Evolutionary conservation across 2,329 filamentous ascomycete genomes (phyloP), one percentile per base, ranked within the genome.

Genomic region (Pezicula carpinea): DNA sequence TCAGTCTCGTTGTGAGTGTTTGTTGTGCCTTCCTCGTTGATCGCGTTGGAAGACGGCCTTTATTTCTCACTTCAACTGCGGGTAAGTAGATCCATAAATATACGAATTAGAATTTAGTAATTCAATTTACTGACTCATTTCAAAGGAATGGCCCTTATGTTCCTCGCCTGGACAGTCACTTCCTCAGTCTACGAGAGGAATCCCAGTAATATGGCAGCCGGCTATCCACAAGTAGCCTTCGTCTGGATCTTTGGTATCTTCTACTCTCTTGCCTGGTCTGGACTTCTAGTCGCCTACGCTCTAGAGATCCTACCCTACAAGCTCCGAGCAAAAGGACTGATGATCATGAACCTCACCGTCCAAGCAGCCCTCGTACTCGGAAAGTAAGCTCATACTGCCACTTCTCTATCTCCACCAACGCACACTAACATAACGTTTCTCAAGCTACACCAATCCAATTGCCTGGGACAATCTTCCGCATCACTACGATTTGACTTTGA

Each of bases 401-500:
- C 40, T 35, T 31, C 14, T 41, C 34, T 18, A n/a, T 1, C 13
- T n/a, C 14, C 51, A n/a, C n/a, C n/a, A n/a, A n/a, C n/a, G n/a
- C n/a, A n/a, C n/a, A n/a, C n/a, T n/a, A n/a, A n/a, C n/a, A n/a
- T n/a, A n/a, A n/a, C n/a, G n/a, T n/a, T n/a, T n/a, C n/a, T n/a
- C n/a, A n/a, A 77, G 75, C 64, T 76, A 80, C 69, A 80, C 77
- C 57, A 85, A 85, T 69, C 77, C 77, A 58, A 68, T 82, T 48
- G 81, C 80, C 7, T 83, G 82, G 75, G 69, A 79, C 43, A 71
- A 74, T 46, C 66, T 84, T 39, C 75, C 76, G 15, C 66, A 72
- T 44, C 75, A 83, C 64, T 84, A 80, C 77, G 75, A 83, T 64
- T 77, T 85, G 47, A 83, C 81, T 72, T 70, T 83, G 39, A 81